These are phyloP conservation scores for Sanguinoderma infundibulare DNA, from an alignment of 1,284 basidiomycete genomes.

Conservation along the genomic window DNA sequence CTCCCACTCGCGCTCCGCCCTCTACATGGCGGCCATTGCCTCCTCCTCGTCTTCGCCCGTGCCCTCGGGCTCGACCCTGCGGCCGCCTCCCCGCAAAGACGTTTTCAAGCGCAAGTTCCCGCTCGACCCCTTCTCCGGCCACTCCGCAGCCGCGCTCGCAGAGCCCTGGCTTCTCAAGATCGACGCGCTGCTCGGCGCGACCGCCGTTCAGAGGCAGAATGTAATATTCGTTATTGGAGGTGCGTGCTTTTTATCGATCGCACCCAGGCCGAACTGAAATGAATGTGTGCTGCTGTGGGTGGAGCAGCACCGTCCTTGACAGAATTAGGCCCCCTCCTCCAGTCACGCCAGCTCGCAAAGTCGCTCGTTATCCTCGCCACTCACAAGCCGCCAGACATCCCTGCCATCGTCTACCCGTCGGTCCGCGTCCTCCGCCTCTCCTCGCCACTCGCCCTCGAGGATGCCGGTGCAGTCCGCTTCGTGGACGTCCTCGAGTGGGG, in stretches of 20 bases:
- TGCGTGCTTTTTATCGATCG: constrained; percentile 27
- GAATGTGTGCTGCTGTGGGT: neutral
- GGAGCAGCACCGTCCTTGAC: constrained; percentile 36
- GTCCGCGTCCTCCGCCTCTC: constrained; percentile 52
- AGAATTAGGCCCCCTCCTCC: constrained; percentile 50
- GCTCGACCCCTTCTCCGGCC: constrained; percentile 50
- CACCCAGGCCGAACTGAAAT: too few species aligned
- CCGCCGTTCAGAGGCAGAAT: constrained; percentile 36
- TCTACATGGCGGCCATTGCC: constrained; percentile 17
- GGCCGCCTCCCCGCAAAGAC: constrained; percentile 32
- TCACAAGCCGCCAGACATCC: constrained; percentile 46
- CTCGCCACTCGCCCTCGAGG: constrained; percentile 47
- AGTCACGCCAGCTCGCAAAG: constrained; percentile 46
- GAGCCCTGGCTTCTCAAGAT: constrained; percentile 43
- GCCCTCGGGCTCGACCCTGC: constrained; percentile 5
- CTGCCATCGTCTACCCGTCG: constrained; percentile 38
- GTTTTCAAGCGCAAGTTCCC: constrained; percentile 56
- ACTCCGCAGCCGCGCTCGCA: constrained; percentile 24
- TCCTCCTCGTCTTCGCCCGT: constrained; percentile 28
- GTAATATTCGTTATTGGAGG: constrained; percentile 57
- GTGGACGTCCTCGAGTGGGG: constrained; percentile 57
- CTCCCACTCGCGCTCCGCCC: neutral
- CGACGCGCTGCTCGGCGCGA: constrained; percentile 32
- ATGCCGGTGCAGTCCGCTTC: constrained; percentile 52
- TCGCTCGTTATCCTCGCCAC: constrained; percentile 56